Evolutionary conservation across 2,329 filamentous ascomycete genomes (phyloP), one percentile per base, ranked within the genome.

Genomic region (Pezicula neosporulosa): DNA sequence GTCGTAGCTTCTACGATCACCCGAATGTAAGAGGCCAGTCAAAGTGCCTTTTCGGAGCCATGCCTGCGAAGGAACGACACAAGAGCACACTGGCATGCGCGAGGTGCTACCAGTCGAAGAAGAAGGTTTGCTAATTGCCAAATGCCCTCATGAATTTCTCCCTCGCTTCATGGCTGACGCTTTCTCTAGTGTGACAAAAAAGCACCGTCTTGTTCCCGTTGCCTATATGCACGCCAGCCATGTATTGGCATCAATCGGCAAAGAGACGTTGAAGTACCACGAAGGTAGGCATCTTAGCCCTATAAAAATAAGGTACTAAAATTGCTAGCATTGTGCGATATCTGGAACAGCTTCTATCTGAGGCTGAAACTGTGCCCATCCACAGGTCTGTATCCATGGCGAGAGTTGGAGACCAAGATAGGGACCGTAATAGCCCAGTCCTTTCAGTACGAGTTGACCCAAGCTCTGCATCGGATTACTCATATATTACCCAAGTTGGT

Each of bases 41-140:
- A 3, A 30, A 12, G 28, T 30, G 10, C 28, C 28, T 12, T 2
- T 8, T 30, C 28, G 6, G 28, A 30, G 28, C 28, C 2, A 30
- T 30, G 28, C 3, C 28, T 12, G 28, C 28, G 28, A 27, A 27
- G 19, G 43, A 44, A 16, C 43, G 43, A 28, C 27, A 44, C 27
- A 21, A 21, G n/a, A 44, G 19, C 7, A 27, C 43, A 13, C 27
- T 44, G 19, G 43, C 43, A 19, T 44, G 43, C 30, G 43, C 43
- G 16, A 27, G 43, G 28, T 44, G 43, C 43, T 44, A 44, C 43
- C 43, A 44, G n/a, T 15, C 12, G 43, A 44, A 44, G 21, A 44
- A 44, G 27, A 44, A 44, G 27, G 43, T 44, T 15, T 27, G 43
- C 27, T 16, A 4, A 44, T 44, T 44, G 27, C 19, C 16, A 27